These are phyloP conservation scores for Cystobasidium tubakii DNA, from an alignment of 768 basidiomycete species.

Conservation along the genomic window DNA sequence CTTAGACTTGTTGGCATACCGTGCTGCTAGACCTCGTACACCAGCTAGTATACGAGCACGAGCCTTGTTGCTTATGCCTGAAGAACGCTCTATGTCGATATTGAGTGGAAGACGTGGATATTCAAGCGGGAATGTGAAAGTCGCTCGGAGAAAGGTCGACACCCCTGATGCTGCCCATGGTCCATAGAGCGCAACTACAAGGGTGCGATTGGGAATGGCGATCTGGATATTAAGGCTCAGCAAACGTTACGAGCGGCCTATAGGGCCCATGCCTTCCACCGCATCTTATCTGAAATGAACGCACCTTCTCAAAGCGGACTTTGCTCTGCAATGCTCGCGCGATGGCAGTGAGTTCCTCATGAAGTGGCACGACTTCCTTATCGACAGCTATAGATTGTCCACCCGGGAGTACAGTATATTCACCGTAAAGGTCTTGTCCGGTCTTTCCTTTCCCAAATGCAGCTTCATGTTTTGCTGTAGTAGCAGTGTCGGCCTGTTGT, in stretches of 20 bases:
- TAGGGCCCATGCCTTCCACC: too few relatives aligned
- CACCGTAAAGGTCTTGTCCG: not conserved
- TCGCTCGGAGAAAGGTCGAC: conserved; percentile 24
- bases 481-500: not conserved
- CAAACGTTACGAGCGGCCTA: too few relatives aligned
- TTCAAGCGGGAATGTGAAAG: conserved; percentile 25
- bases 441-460: not conserved
- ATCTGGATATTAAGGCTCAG: too few relatives aligned
- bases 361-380: conserved; percentile 14
- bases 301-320: conserved; percentile 38
- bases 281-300: not conserved
- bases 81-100: conserved; percentile 31
- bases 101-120: conserved; percentile 1
- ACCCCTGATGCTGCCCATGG: conserved; percentile 30
- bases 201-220: not conserved
- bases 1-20: conserved; percentile 10
- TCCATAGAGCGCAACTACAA: conserved; percentile 31
- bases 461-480: not conserved
- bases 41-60: conserved; percentile 6
- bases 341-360: conserved; percentile 35
- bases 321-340: conserved; percentile 22
- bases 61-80: conserved; percentile 23
- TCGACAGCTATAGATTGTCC: conserved; percentile 6
- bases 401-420: not conserved
- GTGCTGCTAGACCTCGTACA: conserved; percentile 14